phyloP scores from a whole-genome alignment of 2,329 filamentous ascomycete genomes.

The Verticillium albo-atrum region DNA sequence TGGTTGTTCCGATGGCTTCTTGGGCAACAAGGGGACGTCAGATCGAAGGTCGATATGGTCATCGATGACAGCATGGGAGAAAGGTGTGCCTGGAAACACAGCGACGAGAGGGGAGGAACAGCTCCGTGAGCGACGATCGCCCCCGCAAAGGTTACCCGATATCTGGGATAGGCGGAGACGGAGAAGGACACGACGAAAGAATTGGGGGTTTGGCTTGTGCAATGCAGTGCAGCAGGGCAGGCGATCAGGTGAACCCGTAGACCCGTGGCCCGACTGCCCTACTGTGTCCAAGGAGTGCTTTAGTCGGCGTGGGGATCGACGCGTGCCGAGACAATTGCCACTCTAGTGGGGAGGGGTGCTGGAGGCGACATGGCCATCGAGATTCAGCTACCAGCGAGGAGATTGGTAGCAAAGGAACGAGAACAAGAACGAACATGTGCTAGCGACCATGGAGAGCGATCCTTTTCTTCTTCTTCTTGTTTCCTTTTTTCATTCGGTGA shows the following conservation, averaged over 20 bases:
- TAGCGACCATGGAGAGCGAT: no score
- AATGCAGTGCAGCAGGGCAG: neutral
- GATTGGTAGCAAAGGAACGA: no score
- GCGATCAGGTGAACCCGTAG: neutral
- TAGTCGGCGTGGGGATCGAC: neutral
- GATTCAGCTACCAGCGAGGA: no score
- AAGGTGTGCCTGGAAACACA: no score
- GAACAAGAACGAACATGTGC: no score
- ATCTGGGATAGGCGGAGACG: neutral
- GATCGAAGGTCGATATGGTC: no score
- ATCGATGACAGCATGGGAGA: no score
- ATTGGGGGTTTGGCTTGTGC: neutral
- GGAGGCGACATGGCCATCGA: neutral
- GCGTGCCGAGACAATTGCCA: neutral
- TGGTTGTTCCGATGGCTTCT: no score
- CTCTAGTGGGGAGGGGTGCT: neutral
- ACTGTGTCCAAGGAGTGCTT: no score
- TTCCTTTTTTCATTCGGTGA: no score
- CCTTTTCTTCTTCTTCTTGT: no score
- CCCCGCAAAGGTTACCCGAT: neutral
- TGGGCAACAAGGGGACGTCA: no score
- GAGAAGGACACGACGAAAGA: neutral
- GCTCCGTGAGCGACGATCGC: neutral
- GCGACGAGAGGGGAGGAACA: neutral
- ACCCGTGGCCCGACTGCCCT: neutral